phyloP scores from a whole-genome alignment of 768 basidiomycete species.

The Hydnum rufescens region DNA sequence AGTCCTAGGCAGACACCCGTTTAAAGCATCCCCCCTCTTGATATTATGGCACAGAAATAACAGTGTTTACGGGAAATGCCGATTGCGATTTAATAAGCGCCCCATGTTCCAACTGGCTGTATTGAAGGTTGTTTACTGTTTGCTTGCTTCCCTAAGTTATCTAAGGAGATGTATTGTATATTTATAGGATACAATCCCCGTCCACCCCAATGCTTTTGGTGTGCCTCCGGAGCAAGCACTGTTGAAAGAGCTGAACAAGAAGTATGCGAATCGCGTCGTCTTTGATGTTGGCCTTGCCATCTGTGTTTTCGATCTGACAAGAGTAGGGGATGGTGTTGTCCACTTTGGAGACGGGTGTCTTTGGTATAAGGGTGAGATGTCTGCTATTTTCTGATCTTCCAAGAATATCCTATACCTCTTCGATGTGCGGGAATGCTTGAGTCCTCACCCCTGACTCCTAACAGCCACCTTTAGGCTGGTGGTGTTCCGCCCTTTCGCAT shows the following conservation, averaged over 20 bases:
- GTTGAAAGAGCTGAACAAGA: constrained; percentile 75
- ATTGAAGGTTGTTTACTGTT: constrained; percentile 15
- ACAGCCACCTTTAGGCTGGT: constrained; percentile 76
- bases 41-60: too few relatives aligned
- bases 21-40: too few relatives aligned
- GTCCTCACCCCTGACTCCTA: not conserved
- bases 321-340: constrained; percentile 80
- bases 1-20: too few relatives aligned
- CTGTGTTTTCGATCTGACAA: constrained; percentile 69
- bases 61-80: too few relatives aligned
- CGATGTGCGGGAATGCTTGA: too few relatives aligned
- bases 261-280: constrained; percentile 82
- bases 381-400: not conserved
- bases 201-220: constrained; percentile 77
- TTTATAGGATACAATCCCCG: constrained; percentile 65
- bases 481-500: constrained; percentile 76
- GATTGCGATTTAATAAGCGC: too few relatives aligned
- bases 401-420: too few relatives aligned
- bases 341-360: constrained; percentile 86
- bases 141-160: not conserved
- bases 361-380: constrained; percentile 68
- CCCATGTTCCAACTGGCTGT: constrained; percentile 22
- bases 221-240: constrained; percentile 60
- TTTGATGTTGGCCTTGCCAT: constrained; percentile 86
- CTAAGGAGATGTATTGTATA: not conserved